Evolutionary conservation across 169 alveolate species (phyloP), one percentile per base, ranked within the genome.

Genomic region (Cryptosporidium meleagridis): DNA sequence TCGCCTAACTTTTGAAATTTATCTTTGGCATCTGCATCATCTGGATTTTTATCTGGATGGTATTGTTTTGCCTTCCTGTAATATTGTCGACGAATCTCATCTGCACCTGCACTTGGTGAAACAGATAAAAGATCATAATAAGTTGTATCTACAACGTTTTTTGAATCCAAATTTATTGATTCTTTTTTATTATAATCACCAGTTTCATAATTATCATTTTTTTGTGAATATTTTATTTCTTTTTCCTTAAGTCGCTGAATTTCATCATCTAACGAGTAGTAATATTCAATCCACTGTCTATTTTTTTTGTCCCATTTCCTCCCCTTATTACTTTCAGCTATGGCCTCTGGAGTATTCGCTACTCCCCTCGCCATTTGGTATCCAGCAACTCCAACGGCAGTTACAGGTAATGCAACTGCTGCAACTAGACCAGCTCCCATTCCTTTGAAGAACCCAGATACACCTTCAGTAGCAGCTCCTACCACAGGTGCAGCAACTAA

Each of bases 21-120:
- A 70, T 94, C 95, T 53, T 95, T 94, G 33, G 98, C 98, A 23
- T 91, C 93, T 33, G 93, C 91, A 92, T 96, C 98, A 29, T 94
- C 96, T 14, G 97, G 97, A 85, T 96, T 94, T 85, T 97, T 96
- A 89, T 97, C 99, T 10, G 99, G 99, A 89, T 97, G 99, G 85
- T 93, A 95, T 91, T 95, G 93, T 75, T 94, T 92, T 9, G 98
- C 98, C 37, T 95, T 92, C 75, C 94, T 94, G 85, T 96, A 96
- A 85, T 96, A 96, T 58, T 93, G 95, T 26, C 96, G 69, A 67
- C 96, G 93, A 31, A 85, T 87, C n/a, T 84, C 93, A 16, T 71
- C 87, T 26, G 91, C 86, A 2, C 91, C 91, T 16, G 98, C 97
- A 58, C 92, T 86, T n/a, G 96, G 86, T 4, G 97, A 93, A 3